Conservation (phyloP, 169 alveolate species). For the Cryptosporidium baileyi region DNA sequence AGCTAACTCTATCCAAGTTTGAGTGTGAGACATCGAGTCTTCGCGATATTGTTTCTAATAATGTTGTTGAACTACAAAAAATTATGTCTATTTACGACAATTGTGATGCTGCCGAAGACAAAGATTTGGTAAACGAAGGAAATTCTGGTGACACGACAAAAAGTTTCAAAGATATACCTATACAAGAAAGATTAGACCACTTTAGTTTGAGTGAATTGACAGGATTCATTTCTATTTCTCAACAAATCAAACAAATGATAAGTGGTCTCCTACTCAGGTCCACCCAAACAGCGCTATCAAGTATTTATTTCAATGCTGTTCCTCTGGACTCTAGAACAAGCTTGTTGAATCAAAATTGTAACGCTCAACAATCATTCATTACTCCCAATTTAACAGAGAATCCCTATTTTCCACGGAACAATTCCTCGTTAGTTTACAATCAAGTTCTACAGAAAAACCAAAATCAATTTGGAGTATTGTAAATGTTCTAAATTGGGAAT, state of each 20-base stretch:
- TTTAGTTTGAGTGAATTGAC: neutral
- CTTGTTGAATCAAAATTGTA: too few species aligned
- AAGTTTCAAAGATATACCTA: neutral
- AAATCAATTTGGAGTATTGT: too few species aligned
- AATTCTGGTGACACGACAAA: neutral
- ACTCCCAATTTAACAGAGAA: too few species aligned
- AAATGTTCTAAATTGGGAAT: too few species aligned
- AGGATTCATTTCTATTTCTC: slow-evolving; percentile 8
- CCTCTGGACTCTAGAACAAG: too few species aligned
- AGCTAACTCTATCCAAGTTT: neutral
- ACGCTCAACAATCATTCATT: too few species aligned
- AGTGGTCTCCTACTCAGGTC: neutral
- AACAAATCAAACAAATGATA: neutral
- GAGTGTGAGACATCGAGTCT: neutral
- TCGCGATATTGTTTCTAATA: neutral
- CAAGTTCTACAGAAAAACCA: too few species aligned
- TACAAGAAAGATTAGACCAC: slow-evolving; percentile 8
- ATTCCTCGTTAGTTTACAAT: too few species aligned
- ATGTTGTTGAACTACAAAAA: neutral
- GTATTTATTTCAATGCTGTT: neutral
- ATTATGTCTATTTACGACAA: neutral
- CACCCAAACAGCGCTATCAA: neutral
- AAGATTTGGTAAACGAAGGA: neutral
- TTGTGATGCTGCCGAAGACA: neutral
- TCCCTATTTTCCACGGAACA: too few species aligned